Percentiles rank a stretch among this genome's conserved stretches.
Evolutionary conservation across 1,139 yeast species (phyloP).

Genomic region (Hyphopichia wangnamkhiaoensis): DNA sequence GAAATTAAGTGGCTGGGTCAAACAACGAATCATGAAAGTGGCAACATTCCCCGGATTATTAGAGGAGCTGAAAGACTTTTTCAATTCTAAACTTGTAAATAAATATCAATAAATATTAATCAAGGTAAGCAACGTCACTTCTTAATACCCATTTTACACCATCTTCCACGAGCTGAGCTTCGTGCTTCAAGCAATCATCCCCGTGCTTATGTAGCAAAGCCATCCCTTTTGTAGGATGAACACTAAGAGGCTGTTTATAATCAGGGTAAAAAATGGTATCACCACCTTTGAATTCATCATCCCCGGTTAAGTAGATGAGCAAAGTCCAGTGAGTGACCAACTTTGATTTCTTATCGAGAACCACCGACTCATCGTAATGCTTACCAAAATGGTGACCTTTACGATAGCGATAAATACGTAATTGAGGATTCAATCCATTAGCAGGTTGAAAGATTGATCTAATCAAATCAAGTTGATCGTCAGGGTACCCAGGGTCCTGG

Average conservation of each 20-base stretch:
- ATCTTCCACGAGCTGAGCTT: constrained; percentile 51
- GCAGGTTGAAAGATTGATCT: constrained; percentile 36
- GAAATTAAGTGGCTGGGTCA: constrained; percentile 82
- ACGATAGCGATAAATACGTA: constrained; percentile 56
- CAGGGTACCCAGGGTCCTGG: constrained; percentile 30
- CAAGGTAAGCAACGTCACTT: constrained; percentile 50
- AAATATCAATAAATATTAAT: no score
- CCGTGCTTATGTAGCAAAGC: constrained; percentile 69
- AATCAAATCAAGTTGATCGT: constrained; percentile 25
- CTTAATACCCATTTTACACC: constrained; percentile 69
- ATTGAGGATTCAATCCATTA: constrained; percentile 56
- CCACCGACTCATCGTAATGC: constrained; percentile 64
- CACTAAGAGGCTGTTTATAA: constrained; percentile 26
- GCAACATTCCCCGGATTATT: constrained; percentile 12
- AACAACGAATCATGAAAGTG: constrained; percentile 31
- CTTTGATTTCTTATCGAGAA: constrained; percentile 28
- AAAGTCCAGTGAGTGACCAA: constrained; percentile 57
- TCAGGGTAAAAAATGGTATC: constrained; percentile 59
- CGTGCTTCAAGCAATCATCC: constrained; percentile 63
- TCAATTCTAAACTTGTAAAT: constrained; percentile 14
- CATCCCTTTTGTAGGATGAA: constrained; percentile 58
- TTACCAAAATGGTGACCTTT: constrained; percentile 64
- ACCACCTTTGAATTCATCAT: constrained; percentile 59
- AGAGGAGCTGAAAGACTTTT: constrained; percentile 27
- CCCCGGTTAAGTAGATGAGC: constrained; percentile 59